A percentile compares a stretch with the other conserved stretches of the same genome.
Conservation (phyloP, 2,329 filamentous ascomycete species). For the Calonectria pteridis region DNA sequence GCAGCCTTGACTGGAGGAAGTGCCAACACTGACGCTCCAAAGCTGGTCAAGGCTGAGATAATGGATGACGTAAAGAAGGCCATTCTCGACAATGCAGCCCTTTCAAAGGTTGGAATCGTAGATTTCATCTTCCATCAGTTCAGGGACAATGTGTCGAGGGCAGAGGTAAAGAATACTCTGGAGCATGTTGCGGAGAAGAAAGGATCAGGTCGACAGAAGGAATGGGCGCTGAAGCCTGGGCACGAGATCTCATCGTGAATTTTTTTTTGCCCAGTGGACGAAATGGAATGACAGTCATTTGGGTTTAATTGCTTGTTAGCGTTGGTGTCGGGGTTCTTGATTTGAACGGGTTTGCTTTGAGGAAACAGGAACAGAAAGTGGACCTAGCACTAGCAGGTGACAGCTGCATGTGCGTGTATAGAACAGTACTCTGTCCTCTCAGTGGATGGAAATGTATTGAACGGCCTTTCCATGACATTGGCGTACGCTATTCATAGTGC, state of each 20-base stretch:
- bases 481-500: not conserved
- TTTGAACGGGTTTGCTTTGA: conserved; percentile 37
- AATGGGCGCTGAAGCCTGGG: conserved; percentile 56
- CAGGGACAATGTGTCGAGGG: conserved; percentile 51
- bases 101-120: conserved; percentile 57
- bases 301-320: conserved; percentile 43
- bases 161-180: conserved; percentile 57
- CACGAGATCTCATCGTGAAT: conserved; percentile 50
- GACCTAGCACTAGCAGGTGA: not conserved
- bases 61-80: conserved; percentile 57
- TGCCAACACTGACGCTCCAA: conserved; percentile 37
- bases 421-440: not conserved
- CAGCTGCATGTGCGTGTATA: conserved; percentile 26
- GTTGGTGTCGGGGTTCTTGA: conserved; percentile 36
- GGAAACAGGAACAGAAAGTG: conserved; percentile 24
- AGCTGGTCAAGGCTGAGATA: conserved; percentile 54
- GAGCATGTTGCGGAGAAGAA: conserved; percentile 56
- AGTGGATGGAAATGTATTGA: conserved; percentile 31
- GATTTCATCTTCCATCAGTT: conserved; percentile 56
- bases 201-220: conserved; percentile 52
- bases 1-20: conserved; percentile 46
- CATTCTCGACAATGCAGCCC: conserved; percentile 54
- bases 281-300: conserved; percentile 31
- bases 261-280: conserved; percentile 18
- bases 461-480: not conserved